Conservation (phyloP, 805 yeast species). For the Isabelozyma pseudorhagii region DNA sequence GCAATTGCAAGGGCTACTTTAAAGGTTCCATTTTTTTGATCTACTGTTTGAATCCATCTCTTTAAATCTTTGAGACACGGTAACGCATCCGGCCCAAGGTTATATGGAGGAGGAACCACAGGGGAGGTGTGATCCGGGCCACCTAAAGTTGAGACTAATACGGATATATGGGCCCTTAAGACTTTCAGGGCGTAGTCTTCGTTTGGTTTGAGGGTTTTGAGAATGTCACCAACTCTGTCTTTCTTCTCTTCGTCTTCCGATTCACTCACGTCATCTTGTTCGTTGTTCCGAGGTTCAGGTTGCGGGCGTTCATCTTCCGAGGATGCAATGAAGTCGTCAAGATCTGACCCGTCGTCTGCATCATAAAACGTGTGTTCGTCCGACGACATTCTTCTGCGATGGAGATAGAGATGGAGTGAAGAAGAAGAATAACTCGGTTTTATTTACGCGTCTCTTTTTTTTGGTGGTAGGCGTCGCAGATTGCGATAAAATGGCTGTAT, state of each 20-base stretch:
- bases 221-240: conserved; percentile 21
- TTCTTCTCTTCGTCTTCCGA: conserved; percentile 11
- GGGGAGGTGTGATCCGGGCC: conserved; percentile 70
- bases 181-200: conserved; percentile 37
- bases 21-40: conserved; percentile 64
- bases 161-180: conserved; percentile 70
- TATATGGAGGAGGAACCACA: conserved; percentile 52
- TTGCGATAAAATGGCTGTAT: too few species aligned
- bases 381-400: background rate
- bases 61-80: conserved; percentile 86
- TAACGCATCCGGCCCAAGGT: conserved; percentile 81
- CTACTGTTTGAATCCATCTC: conserved; percentile 83
- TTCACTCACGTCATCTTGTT: conserved; percentile 4
- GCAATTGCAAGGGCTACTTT: conserved; percentile 88
- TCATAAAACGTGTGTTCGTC: conserved; percentile 3
- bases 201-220: conserved; percentile 24
- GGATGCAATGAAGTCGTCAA: conserved; percentile 34
- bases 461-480: too few species aligned
- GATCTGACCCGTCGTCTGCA: conserved; percentile 20
- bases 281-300: background rate
- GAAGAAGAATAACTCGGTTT: too few species aligned
- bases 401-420: background rate
- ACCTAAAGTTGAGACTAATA: conserved; percentile 85
- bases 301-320: conserved; percentile 14
- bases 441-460: background rate